Evolutionary conservation across 176 grass and related monocot species (phyloP).

Genomic region (Hordeum vulgare): DNA sequence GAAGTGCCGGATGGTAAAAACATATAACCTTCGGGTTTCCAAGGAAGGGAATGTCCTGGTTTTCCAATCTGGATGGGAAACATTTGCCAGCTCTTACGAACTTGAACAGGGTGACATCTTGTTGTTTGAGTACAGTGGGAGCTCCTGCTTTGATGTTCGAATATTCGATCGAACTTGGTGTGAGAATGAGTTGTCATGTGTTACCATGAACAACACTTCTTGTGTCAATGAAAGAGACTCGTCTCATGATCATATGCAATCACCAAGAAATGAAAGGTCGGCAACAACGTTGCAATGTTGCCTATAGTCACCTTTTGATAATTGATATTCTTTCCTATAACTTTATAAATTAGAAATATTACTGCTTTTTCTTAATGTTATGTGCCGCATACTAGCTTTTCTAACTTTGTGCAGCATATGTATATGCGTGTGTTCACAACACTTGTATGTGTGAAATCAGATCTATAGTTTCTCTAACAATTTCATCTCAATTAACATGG

Average conservation of each 20-base stretch:
- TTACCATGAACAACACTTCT: not conserved
- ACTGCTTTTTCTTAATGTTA: not conserved
- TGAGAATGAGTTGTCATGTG: not conserved
- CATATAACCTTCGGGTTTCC: constrained; percentile 2
- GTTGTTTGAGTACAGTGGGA: constrained; percentile 17
- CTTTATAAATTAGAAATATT: not conserved
- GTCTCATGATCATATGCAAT: not conserved
- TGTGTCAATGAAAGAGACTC: not conserved
- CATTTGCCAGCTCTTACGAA: constrained; percentile 16
- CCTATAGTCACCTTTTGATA: not conserved
- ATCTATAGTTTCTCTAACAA: not conserved
- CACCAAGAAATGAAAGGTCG: not conserved
- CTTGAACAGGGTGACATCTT: constrained; percentile 13
- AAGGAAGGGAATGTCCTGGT: not conserved
- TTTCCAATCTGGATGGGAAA: constrained; percentile 24
- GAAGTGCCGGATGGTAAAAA: constrained; percentile 12
- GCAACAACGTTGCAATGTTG: not conserved
- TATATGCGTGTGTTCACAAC: not conserved
- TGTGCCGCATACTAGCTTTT: not conserved
- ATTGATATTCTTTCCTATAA: not conserved
- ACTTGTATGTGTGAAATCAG: not conserved
- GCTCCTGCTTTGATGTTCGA: constrained; percentile 22
- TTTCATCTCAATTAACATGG: not conserved
- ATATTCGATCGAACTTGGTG: constrained; percentile 23
- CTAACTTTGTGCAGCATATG: not conserved